Base-by-base conservation (phyloP, 352 stramenopile species). In the Phytophthora lateralis region DNA sequence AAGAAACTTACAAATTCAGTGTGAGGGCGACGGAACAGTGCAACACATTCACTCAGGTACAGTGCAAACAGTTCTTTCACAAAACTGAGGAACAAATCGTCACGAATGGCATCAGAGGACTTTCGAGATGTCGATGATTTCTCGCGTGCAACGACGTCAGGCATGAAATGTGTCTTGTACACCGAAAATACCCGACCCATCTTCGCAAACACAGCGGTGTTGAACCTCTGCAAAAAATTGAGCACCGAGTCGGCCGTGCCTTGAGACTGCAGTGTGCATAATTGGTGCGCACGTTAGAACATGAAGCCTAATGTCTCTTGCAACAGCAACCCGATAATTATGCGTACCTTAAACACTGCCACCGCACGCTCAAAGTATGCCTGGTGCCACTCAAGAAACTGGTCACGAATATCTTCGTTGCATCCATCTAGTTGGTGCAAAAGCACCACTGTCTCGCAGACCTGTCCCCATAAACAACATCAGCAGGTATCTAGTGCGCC, bases 301-400 rank as follows among this genome's bases (percentile, higher is more conserved):
- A 42, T 14, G 12, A 45, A 45, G 10, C 18, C 4, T 2, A 11
- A 5, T 9, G 6, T 6, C 6, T 30, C 27, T 30, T 30, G 27
- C 27, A 15, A 5, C 5, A 44, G 17, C 17, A 45, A n/a, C 2
- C 9, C 17, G 9, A 6, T 45, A 45, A 17, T 7, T 27, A 21
- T 38, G 5, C 21, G 21, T 68, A 88, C 79, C 60, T 84, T 76
- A 66, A 84, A 90, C 20, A 59, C 51, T 30, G 63, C 63, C n/a
- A 91, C 55, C 15, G 58, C 61, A 38, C 75, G 72, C 9, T 85
- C 71, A 71, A 95, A 92, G 57, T 90, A 87, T 24, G 55, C 34
- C 49, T 93, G 80, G 45, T 95, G 83, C 87, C 87, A 95, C 35
- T 92, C 78, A 8, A 95, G 62, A 65, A 94, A 95, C 37, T 93